These are phyloP conservation scores for Blastomyces gilchristii DNA, from an alignment of 2,329 filamentous ascomycete genomes.

Conservation along the genomic window DNA sequence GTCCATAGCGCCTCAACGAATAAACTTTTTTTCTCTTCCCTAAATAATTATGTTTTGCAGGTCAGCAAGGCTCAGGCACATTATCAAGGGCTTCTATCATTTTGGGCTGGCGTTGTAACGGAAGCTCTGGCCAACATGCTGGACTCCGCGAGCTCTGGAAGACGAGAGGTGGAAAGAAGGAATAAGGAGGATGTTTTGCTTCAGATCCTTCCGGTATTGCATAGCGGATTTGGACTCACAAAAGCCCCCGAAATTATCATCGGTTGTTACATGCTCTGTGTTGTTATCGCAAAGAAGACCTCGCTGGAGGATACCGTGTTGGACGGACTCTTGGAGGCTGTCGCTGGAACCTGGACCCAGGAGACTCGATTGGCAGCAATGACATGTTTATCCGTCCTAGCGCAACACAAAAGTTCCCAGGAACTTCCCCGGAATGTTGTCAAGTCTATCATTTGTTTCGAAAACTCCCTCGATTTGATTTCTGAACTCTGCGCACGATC, in stretches of 20 bases:
- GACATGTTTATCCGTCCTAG: slow-evolving; percentile 68
- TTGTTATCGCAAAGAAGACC: slow-evolving; percentile 75
- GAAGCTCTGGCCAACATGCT: slow-evolving; percentile 78
- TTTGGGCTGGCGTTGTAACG: slow-evolving; percentile 82
- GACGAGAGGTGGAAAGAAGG: slow-evolving; percentile 63
- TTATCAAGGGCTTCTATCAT: slow-evolving; percentile 67
- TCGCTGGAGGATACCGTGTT: slow-evolving; percentile 67
- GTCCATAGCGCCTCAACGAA: slow-evolving; percentile 77
- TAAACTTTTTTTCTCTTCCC: slow-evolving; percentile 59
- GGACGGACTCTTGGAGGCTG: slow-evolving; percentile 81
- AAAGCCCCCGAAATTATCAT: slow-evolving; percentile 69
- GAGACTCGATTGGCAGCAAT: slow-evolving; percentile 65
- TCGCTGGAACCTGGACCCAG: slow-evolving; percentile 63
- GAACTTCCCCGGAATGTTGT: slow-evolving; percentile 60
- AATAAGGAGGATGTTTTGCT: slow-evolving; percentile 70
- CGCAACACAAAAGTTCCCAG: slow-evolving; percentile 63
- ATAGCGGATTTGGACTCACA: slow-evolving; percentile 65
- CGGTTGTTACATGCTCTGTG: slow-evolving; percentile 82
- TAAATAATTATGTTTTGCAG: slow-evolving; percentile 70
- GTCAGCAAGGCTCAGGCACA: slow-evolving; percentile 62
- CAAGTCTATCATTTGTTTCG: slow-evolving; percentile 38
- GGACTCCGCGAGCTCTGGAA: slow-evolving; percentile 64
- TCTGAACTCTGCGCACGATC: slow-evolving; percentile 28
- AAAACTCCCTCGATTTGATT: slow-evolving; percentile 25
- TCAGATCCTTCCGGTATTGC: slow-evolving; percentile 57